Evolutionary conservation across 2,329 filamentous ascomycete species (phyloP), one percentile per base, ranked within the genome.

Genomic region (Venturia nashicola): DNA sequence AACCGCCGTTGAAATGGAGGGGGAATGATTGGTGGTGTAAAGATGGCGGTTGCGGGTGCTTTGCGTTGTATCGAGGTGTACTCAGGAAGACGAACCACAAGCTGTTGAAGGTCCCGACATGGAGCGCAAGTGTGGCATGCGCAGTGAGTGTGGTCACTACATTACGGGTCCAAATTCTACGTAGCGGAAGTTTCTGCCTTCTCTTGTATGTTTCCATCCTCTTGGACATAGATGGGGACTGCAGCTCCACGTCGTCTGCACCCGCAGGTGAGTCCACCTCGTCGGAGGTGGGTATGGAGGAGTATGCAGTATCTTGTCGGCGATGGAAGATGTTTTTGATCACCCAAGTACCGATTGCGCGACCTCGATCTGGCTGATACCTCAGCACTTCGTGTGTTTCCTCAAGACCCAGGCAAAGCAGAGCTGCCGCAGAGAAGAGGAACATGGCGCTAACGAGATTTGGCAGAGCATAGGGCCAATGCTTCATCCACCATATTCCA

Each of bases 391-490:
- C 77, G 57, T 65, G 64, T 14, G 64, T 65, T 34, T 90, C 87
- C 71, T 90, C 86, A 1, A 90, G 77, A 14, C 84, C 86, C 32
- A 90, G 76, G 64, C 87, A 76, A 2, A 88, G 80, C 1, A 80
- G 75, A 5, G 81, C 61, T 0, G 82, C 79, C 0, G 85, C 83
- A 1, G 77, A 69, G 3, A 83, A 72, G 12, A 90, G 79, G 64
- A 87, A 85, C 0, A 80, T 66, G 1, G 83, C 84, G 69, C 85
- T 89, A 61, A 89, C 76, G 0, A 90, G 73, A 69, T 88, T 89
- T 0, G 88, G 88, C 46, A 90, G 75, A 1, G 86, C 86, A 73
- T 87, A 90, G 0, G 87, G 87, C 73, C 84, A 90, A 61, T 76
- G 74, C 23, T 75, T 77, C 78, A 88, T 83, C 85, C 87, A 89